Conservation (phyloP, 805 yeast genomes). For the Candida michaelii region DNA sequence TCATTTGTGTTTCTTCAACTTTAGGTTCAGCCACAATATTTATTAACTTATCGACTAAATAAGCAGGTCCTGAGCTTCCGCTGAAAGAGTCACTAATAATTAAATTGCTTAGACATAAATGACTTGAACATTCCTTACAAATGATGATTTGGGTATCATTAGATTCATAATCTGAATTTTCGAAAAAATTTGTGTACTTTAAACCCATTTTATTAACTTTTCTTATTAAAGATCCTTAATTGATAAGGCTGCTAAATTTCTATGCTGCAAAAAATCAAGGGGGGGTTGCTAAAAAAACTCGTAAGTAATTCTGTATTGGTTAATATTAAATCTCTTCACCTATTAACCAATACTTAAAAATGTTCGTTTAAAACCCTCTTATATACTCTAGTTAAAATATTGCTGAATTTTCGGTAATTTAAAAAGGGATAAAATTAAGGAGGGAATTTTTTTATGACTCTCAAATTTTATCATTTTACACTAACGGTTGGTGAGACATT, state of each 20-base stretch:
- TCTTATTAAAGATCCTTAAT: not conserved
- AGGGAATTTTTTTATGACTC: slow-evolving; percentile 7
- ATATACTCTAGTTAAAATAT: no score
- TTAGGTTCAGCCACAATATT: slow-evolving; percentile 28
- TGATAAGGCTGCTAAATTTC: not conserved
- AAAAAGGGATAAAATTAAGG: slow-evolving; percentile 9
- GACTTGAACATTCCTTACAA: slow-evolving; percentile 41
- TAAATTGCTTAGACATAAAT: slow-evolving; percentile 37
- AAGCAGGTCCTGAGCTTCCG: slow-evolving; percentile 43
- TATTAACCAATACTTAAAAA: not conserved
- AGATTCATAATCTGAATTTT: slow-evolving; percentile 33
- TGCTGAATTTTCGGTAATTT: not conserved
- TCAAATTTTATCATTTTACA: slow-evolving; percentile 9
- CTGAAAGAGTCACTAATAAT: slow-evolving; percentile 38
- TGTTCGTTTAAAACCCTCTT: no score
- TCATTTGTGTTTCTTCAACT: slow-evolving; percentile 36
- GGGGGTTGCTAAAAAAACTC: not conserved
- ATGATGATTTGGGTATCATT: slow-evolving; percentile 38
- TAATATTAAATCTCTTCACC: no score
- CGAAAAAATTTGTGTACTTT: slow-evolving; percentile 40
- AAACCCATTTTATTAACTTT: slow-evolving; percentile 34
- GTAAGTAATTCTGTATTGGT: not conserved
- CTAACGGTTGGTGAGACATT: slow-evolving; percentile 6
- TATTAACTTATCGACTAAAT: slow-evolving; percentile 39
- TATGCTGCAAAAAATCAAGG: slow-evolving; percentile 1